Percentiles rank a stretch among this genome's conserved stretches.
Conservation (phyloP, 257 asterid species). For the Striga asiatica region DNA sequence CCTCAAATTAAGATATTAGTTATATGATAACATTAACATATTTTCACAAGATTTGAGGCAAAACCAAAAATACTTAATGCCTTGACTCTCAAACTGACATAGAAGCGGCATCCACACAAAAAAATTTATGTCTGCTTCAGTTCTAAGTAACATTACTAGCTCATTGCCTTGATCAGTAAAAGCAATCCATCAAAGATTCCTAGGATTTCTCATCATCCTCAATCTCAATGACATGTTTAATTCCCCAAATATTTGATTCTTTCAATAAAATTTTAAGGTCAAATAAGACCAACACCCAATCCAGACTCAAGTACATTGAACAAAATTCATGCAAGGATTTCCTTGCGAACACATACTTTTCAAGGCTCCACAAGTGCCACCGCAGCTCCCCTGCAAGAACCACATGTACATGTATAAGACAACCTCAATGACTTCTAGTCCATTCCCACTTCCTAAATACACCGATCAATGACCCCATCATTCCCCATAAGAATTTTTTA, state of each 20-base stretch:
- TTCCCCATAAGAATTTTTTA: constrained; percentile 10
- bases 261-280: constrained; percentile 5
- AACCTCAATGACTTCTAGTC: constrained; percentile 60
- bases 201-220: constrained; percentile 10
- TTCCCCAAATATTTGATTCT: constrained; percentile 9
- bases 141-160: neutral
- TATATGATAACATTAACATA: neutral
- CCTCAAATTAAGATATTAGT: neutral
- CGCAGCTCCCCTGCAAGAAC: constrained; percentile 98
- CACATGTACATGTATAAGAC: constrained; percentile 85
- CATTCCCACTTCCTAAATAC: constrained; percentile 52
- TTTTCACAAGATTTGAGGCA: neutral
- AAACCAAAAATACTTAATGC: neutral
- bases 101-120: too few species aligned
- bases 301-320: constrained; percentile 35
- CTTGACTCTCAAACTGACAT: neutral
- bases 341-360: constrained; percentile 98
- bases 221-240: constrained; percentile 8
- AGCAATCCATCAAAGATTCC: constrained; percentile 16
- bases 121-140: too few species aligned
- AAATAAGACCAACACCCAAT: constrained; percentile 31
- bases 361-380: constrained; percentile 85
- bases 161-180: too few species aligned
- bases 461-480: constrained; percentile 21
- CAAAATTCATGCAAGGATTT: constrained; percentile 48